Evolutionary conservation across 345 rosid species (phyloP).

Genomic region (Gossypium raimondii): DNA sequence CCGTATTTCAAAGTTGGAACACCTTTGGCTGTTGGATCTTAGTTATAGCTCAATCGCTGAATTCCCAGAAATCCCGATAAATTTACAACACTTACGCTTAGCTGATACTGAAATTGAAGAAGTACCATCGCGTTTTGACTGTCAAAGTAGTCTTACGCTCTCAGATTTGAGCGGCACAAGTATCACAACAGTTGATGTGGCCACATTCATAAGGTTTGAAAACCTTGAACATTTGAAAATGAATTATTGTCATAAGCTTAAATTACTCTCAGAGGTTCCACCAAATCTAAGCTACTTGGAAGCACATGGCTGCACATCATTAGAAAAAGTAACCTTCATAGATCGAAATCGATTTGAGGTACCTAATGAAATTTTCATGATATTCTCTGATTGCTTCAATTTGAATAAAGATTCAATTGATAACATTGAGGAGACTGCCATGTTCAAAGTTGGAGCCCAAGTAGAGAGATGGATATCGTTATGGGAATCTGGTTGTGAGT

Average conservation of each 20-base stretch:
- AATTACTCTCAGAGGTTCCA: background rate
- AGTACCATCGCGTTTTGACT: background rate
- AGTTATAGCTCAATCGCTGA: background rate
- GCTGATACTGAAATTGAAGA: background rate
- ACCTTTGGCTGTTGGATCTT: background rate
- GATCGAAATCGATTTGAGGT: background rate
- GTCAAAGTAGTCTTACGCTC: background rate
- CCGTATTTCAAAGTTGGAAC: background rate
- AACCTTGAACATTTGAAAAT: background rate
- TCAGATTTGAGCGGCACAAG: background rate
- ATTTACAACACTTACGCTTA: background rate
- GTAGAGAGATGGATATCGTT: background rate
- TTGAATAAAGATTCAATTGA: background rate
- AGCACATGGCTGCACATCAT: background rate
- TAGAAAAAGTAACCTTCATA: background rate
- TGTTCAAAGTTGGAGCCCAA: background rate
- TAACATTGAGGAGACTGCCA: background rate
- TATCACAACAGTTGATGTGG: background rate
- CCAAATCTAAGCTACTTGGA: background rate
- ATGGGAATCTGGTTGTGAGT: background rate
- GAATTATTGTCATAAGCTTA: background rate
- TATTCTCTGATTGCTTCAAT: background rate
- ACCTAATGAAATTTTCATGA: background rate
- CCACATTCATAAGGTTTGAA: background rate
- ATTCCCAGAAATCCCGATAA: background rate